Percentiles rank a stretch among this genome's conserved stretches.
Evolutionary conservation across 768 basidiomycete species (phyloP).

Genomic region (Phlebiopsis flavidoalba): DNA sequence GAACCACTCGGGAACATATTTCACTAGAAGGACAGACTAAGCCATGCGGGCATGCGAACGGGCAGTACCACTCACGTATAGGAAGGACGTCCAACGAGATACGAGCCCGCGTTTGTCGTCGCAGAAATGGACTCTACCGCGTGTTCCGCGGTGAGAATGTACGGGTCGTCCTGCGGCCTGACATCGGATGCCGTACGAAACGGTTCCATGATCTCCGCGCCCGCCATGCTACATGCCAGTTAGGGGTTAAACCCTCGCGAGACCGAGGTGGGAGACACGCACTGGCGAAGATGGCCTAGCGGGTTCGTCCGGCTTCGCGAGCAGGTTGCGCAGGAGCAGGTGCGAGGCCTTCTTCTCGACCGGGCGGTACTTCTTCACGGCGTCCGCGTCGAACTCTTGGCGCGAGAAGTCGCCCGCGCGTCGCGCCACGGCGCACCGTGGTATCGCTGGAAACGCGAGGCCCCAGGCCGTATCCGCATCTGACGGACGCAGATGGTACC

Average conservation of each 20-base stretch:
- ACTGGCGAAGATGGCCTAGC: constrained; percentile 12
- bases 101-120: constrained; percentile 11
- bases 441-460: constrained; percentile 13
- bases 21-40: constrained; percentile 8
- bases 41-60: background rate
- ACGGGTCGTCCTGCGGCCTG: constrained; percentile 11
- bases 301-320: constrained; percentile 3
- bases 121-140: constrained; percentile 7
- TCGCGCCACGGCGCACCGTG: constrained; percentile 6
- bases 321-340: constrained; percentile 6
- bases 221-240: constrained; percentile 10
- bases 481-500: background rate
- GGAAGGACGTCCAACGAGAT: constrained; percentile 11
- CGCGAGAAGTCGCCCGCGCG: constrained; percentile 8
- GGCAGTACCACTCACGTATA: background rate
- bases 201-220: constrained; percentile 10
- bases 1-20: constrained; percentile 19
- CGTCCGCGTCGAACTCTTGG: constrained; percentile 6
- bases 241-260: background rate
- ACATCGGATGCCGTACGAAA: constrained; percentile 14
- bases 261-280: background rate
- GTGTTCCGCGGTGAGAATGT: constrained; percentile 11
- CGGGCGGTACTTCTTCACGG: constrained; percentile 4
- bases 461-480: constrained; percentile 11
- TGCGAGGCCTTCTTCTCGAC: constrained; percentile 1